Base-by-base conservation (phyloP, 768 basidiomycete genomes). In the Rhodotorula babjevae region DNA sequence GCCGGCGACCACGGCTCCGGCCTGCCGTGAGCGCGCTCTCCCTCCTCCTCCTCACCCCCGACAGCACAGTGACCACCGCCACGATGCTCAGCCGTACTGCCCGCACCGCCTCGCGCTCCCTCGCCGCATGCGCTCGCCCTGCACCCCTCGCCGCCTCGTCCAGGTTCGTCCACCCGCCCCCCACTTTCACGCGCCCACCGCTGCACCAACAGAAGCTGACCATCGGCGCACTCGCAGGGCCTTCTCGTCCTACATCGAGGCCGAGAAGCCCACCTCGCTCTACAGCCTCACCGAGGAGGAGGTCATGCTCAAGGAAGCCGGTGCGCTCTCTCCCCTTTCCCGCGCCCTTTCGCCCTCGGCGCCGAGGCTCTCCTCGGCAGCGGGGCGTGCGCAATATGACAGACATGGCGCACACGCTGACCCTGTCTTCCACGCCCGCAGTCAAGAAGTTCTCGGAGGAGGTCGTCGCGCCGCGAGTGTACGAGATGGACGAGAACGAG, bases 401-500 rank as follows among this genome's bases (percentile, higher is more conserved):
- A n/a, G n/a, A n/a, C n/a, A n/a, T n/a, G n/a, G n/a, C n/a, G n/a
- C n/a, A n/a, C n/a, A 15, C 15, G 29, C 8, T 56, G 14, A 25
- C 57, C 33, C 7, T 25, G 3, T 0, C 57, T 6, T 23, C 21
- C 11, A 15, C 36, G 25, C 21, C 33, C 29, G 42, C 79, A 92
- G 95, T 97, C 33, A 85, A 85, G 77, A 89, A 91, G 40, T 98
- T 97, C 77, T 92, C 94, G 0, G 84, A 86, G 63, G 93, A 98
- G 63, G 88, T 95, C 42, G 87, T 99, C 29, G 90, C 83, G 7
- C 96, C 96, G 61, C 91, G 88, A 81, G 94, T 96, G 69, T 86
- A 88, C 31, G 93, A 94, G 81, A 99, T 99, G 96, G 96, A 99
- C 79, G 96, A 99, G 85, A 90, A 88, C 67, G 95, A 99, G 82